These are phyloP conservation scores for Hypomyces rosellus DNA, from an alignment of 2,329 filamentous ascomycete genomes.

Conservation along the genomic window DNA sequence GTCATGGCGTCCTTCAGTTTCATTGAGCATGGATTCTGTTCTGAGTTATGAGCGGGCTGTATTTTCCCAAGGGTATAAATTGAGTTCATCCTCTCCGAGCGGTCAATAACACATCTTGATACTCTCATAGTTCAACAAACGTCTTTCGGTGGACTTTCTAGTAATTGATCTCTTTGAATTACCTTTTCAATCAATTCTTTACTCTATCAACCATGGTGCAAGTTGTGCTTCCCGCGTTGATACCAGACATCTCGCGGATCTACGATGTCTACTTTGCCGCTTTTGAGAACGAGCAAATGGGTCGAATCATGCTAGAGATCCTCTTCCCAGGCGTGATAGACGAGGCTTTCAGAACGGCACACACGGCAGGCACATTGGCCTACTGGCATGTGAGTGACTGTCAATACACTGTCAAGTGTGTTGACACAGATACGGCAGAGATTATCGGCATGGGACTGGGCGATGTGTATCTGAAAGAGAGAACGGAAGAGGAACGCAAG, in stretches of 20 bases:
- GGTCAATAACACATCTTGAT: no score
- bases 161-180: no score
- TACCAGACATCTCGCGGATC: constrained; percentile 38
- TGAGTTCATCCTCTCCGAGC: no score
- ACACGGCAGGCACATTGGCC: constrained; percentile 34
- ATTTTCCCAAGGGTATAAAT: no score
- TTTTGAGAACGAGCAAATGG: constrained; percentile 34
- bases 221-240: constrained; percentile 38
- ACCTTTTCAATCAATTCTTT: no score
- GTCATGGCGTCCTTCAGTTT: no score
- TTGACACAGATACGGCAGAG: constrained; percentile 36
- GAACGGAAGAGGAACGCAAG: constrained; percentile 35
- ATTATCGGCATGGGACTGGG: constrained; percentile 42
- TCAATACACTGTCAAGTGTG: constrained; percentile 43
- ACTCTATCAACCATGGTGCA: constrained; percentile 26
- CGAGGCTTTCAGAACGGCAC: constrained; percentile 36
- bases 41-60: no score
- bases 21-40: no score
- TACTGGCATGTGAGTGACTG: constrained; percentile 32
- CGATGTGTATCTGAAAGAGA: constrained; percentile 34
- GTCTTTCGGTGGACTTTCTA: background rate
- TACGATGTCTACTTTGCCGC: constrained; percentile 43
- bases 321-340: constrained; percentile 33
- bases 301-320: constrained; percentile 34
- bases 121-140: no score